These are phyloP conservation scores for Backusella tuberculispora DNA, from an alignment of 192 early-diverging fungal genomes.

Conservation along the genomic window DNA sequence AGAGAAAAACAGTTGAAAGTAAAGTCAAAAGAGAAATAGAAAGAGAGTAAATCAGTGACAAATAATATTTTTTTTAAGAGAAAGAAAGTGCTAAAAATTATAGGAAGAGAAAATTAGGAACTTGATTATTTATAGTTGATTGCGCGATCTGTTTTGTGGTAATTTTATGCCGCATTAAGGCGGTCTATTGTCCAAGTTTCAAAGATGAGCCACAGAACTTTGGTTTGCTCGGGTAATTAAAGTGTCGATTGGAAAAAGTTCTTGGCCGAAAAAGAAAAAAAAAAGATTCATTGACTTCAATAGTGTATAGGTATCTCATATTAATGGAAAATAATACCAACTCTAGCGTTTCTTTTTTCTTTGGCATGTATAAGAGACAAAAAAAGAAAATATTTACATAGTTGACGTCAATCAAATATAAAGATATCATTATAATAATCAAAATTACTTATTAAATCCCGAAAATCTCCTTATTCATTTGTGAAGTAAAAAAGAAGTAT, in stretches of 20 bases:
- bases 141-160: slow-evolving; percentile 6
- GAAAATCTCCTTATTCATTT: not conserved
- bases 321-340: not conserved
- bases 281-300: not conserved
- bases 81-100: not conserved
- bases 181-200: slow-evolving; percentile 17
- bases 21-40: not conserved
- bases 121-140: slow-evolving; percentile 10
- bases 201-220: slow-evolving; percentile 7
- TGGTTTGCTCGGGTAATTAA: slow-evolving; percentile 8
- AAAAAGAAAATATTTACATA: not conserved
- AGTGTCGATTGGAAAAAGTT: not conserved
- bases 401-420: not conserved
- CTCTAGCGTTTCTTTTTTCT: not conserved
- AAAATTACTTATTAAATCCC: not conserved
- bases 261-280: not conserved
- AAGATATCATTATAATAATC: not conserved
- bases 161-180: slow-evolving; percentile 10
- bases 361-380: not conserved
- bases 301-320: not conserved
- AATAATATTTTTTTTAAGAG: not conserved
- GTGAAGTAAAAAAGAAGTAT: not conserved
- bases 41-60: not conserved
- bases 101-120: not conserved
- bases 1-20: not conserved